Evolutionary conservation across 345 rosid genomes (phyloP).

Genomic region (Raphanus sativus): DNA sequence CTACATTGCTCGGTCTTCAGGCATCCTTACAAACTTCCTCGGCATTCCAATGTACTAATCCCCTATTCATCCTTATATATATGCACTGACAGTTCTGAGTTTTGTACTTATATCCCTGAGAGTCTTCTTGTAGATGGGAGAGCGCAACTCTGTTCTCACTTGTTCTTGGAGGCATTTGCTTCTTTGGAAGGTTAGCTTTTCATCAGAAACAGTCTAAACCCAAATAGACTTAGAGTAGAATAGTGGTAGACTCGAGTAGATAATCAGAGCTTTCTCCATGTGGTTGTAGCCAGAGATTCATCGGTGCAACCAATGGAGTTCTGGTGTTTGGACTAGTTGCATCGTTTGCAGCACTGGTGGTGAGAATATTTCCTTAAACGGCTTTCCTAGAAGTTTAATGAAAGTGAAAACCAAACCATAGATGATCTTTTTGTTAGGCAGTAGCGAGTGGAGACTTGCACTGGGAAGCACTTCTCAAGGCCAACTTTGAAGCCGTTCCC

Average conservation of each 20-base stretch:
- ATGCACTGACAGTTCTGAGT: background rate
- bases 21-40: constrained; percentile 66
- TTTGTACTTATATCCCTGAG: constrained; percentile 18
- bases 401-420: background rate
- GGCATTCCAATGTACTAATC: constrained; percentile 73
- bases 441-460: constrained; percentile 77
- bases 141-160: constrained; percentile 73
- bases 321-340: constrained; percentile 65
- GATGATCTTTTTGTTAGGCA: constrained; percentile 47
- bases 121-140: constrained; percentile 80
- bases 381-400: background rate
- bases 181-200: constrained; percentile 75
- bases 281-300: constrained; percentile 74
- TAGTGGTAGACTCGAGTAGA: constrained; percentile 1
- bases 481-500: constrained; percentile 88
- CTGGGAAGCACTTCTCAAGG: constrained; percentile 75
- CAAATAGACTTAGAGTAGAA: background rate
- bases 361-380: constrained; percentile 30
- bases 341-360: constrained; percentile 88
- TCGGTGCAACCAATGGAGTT: constrained; percentile 82
- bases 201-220: background rate
- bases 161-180: constrained; percentile 79
- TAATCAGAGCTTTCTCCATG: constrained; percentile 4
- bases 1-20: constrained; percentile 94
- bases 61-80: constrained; percentile 15